Conservation (phyloP, 2,329 filamentous ascomycete genomes). For the Aspergillus amoenus region DNA sequence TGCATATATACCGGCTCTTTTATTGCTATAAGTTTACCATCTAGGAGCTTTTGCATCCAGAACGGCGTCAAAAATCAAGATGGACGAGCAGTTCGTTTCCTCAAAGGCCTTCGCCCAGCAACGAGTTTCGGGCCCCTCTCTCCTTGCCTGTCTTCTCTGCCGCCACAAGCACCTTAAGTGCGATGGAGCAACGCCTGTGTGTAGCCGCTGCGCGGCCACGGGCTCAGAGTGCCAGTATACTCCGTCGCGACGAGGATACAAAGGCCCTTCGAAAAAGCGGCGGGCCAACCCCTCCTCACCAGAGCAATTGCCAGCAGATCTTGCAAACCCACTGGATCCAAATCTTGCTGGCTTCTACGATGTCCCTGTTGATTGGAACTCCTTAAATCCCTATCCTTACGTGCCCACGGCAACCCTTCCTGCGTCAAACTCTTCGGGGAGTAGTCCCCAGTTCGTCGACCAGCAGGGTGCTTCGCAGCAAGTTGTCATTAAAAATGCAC, state of each 20-base stretch:
- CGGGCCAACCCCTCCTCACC: conserved; percentile 35
- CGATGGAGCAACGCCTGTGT: conserved; percentile 65
- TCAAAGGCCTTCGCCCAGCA: conserved; percentile 15
- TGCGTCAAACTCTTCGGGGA: conserved; percentile 23
- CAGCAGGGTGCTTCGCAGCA: conserved; percentile 17
- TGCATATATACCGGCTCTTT: not conserved
- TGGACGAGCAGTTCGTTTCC: conserved; percentile 28
- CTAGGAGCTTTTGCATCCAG: not conserved
- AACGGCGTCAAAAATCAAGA: conserved; percentile 13
- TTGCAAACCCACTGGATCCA: conserved; percentile 31
- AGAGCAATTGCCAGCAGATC: conserved; percentile 51
- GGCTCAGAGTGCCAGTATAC: conserved; percentile 68
- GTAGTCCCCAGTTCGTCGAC: conserved; percentile 27
- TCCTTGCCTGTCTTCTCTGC: conserved; percentile 49
- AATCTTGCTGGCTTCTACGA: conserved; percentile 22
- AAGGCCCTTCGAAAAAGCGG: conserved; percentile 60
- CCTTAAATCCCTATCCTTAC: conserved; percentile 35
- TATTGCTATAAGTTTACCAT: not conserved
- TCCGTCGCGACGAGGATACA: conserved; percentile 72
- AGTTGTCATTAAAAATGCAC: conserved; percentile 22
- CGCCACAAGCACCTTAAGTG: conserved; percentile 71
- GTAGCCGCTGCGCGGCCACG: conserved; percentile 63
- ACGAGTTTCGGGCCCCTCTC: conserved; percentile 37
- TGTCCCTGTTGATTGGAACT: conserved; percentile 42
- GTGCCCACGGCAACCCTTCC: conserved; percentile 23